phyloP scores from a whole-genome alignment of 2,329 filamentous ascomycete species.

The Aspergillus intermedius region DNA sequence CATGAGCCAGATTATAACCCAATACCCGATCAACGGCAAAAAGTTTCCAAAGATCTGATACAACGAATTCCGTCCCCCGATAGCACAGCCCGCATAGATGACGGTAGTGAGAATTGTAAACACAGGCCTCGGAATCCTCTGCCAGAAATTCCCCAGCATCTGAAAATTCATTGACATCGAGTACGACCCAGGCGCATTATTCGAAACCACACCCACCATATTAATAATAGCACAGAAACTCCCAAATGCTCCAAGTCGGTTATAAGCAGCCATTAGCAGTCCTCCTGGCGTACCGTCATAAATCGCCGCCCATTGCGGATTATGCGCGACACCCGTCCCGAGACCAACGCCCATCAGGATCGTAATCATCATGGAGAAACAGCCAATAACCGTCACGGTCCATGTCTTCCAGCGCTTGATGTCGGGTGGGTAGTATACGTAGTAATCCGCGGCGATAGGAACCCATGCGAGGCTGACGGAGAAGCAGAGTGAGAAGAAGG shows the following conservation, averaged over 20 bases:
- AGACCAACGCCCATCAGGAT: constrained; percentile 38
- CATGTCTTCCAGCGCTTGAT: constrained; percentile 33
- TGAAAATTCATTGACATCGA: constrained; percentile 42
- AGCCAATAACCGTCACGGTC: constrained; percentile 31
- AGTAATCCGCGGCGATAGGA: constrained; percentile 36
- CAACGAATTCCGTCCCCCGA: constrained; percentile 39
- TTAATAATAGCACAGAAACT: constrained; percentile 40
- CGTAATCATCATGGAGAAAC: constrained; percentile 27
- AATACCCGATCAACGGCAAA: constrained; percentile 43
- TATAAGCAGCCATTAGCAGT: constrained; percentile 34
- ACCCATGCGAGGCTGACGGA: constrained; percentile 31
- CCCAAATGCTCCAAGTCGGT: constrained; percentile 36
- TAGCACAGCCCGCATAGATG: constrained; percentile 39
- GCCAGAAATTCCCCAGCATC: constrained; percentile 33
- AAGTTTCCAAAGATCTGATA: constrained; percentile 42
- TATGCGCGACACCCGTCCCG: constrained; percentile 32
- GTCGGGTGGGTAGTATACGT: constrained; percentile 37
- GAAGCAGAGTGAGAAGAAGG: constrained; percentile 32
- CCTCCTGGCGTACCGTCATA: constrained; percentile 24
- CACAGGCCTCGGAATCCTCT: constrained; percentile 36
- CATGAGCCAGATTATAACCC: constrained; percentile 38
- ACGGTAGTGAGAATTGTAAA: constrained; percentile 37
- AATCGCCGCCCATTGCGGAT: constrained; percentile 8
- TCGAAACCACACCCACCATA: constrained; percentile 37
- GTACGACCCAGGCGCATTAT: constrained; percentile 41